These are phyloP conservation scores for Rhizophora apiculata DNA, from an alignment of 345 rosid species.

Conservation along the genomic window DNA sequence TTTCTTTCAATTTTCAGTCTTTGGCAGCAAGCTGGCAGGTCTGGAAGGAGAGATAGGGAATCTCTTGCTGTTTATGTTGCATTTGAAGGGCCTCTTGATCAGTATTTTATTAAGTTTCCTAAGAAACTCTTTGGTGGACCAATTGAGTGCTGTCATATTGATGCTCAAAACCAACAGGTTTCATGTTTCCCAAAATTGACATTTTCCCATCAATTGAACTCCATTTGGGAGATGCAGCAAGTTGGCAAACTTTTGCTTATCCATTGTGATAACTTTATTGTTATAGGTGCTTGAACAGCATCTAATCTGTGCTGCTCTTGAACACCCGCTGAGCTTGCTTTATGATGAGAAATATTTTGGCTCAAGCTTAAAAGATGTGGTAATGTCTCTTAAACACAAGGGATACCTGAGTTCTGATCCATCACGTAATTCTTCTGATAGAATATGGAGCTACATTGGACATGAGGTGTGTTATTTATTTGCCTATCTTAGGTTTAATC, in stretches of 20 bases:
- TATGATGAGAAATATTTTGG: conserved; percentile 79
- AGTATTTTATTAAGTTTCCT: conserved; percentile 85
- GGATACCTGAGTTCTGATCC: conserved; percentile 55
- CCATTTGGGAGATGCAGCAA: conserved; percentile 12
- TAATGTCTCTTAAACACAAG: conserved; percentile 51
- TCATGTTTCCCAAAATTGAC: conserved; percentile 13
- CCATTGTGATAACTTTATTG: conserved; percentile 18
- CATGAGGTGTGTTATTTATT: conserved; percentile 52
- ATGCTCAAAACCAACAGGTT: conserved; percentile 83
- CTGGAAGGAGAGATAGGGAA: conserved; percentile 83
- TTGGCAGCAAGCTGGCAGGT: conserved; percentile 98
- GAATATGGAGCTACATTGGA: conserved; percentile 79
- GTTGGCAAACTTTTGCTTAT: conserved; percentile 14
- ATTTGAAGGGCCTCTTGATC: conserved; percentile 82
- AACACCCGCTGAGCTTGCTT: conserved; percentile 69
- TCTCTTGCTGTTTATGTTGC: conserved; percentile 92
- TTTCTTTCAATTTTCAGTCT: conserved; percentile 47
- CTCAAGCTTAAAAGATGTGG: conserved; percentile 44
- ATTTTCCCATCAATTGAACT: conserved; percentile 5
- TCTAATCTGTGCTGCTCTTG: conserved; percentile 80
- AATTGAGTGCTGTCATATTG: conserved; percentile 82
- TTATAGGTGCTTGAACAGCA: conserved; percentile 89
- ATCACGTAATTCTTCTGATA: conserved; percentile 52
- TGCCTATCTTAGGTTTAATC: conserved; percentile 9
- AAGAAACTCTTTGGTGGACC: conserved; percentile 74